These are phyloP conservation scores for Arthromyces matolae DNA, from an alignment of 768 basidiomycete species.

Conservation along the genomic window DNA sequence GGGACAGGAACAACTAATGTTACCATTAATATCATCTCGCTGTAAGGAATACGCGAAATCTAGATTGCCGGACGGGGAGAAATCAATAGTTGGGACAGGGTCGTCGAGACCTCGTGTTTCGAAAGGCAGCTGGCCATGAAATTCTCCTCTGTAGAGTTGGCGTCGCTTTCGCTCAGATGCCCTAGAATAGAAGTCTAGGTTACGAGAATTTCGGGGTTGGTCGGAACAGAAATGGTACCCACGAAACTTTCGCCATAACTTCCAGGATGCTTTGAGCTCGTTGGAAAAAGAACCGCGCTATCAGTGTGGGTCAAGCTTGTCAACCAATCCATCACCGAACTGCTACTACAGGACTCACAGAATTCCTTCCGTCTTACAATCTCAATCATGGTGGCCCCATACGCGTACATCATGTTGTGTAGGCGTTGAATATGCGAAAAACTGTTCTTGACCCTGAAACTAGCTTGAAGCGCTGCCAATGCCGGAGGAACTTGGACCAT, in stretches of 20 bases:
- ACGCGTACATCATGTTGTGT: conserved; percentile 88
- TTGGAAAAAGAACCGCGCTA: conserved; percentile 78
- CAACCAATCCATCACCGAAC: background rate
- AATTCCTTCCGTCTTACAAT: conserved; percentile 90
- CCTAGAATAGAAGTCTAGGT: conserved; percentile 35
- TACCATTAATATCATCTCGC: conserved; percentile 72
- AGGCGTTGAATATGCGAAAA: conserved; percentile 90
- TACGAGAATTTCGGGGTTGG: background rate
- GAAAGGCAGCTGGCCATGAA: conserved; percentile 85
- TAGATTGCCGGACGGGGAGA: conserved; percentile 62
- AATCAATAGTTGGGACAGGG: conserved; percentile 73
- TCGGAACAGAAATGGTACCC: conserved; percentile 26
- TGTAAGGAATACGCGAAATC: conserved; percentile 68
- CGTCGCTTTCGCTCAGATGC: conserved; percentile 79
- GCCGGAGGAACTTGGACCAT: conserved; percentile 69
- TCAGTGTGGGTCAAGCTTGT: background rate
- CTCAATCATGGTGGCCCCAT: conserved; percentile 87
- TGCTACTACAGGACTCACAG: conserved; percentile 41
- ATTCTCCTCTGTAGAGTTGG: conserved; percentile 79
- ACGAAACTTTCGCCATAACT: conserved; percentile 87
- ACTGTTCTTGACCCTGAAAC: conserved; percentile 71
- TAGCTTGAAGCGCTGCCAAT: conserved; percentile 62
- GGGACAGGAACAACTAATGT: conserved; percentile 17
- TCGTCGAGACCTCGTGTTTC: conserved; percentile 80
- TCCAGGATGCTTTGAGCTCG: conserved; percentile 79